Base-by-base conservation (phyloP, 176 grass and related monocot genomes). In the Oryza glumipatula region DNA sequence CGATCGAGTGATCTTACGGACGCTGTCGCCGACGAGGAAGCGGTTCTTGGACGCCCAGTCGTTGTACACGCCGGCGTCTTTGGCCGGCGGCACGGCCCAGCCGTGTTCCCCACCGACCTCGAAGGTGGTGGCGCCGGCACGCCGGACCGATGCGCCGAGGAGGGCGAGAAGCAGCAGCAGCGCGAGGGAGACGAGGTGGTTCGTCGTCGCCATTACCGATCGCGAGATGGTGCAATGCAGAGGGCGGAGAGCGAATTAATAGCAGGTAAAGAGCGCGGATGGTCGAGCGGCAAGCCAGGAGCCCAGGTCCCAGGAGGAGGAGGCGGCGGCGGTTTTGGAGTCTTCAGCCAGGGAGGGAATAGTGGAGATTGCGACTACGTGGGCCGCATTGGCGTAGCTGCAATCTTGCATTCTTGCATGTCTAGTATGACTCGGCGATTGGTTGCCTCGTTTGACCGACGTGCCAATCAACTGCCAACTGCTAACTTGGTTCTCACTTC, bases 31-130 rank as follows among this genome's bases (percentile, higher is more conserved):
- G 24, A 97, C 80, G 78, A 92, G 87, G 89, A 97, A 94, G 13
- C 94, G 90, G 85, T 92, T 97, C 63, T 89, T 84, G 82, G 94
- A 92, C 51, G 94, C 94, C 92, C 94, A 97, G 7, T 90, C 63
- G 69, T 90, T 94, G 89, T 92, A 97, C 32, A 78, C 26, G 65
- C 43, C 33, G 14, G 73, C 19, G 21, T 85, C 51, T 28, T 44
- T 87, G 3, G 49, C 24, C 35, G 88, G 65, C 35, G 94, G 92
- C 35, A 94, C 83, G 67, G n/a, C 73, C 94, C 92, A 97, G 5
- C 92, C 89, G 17, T 77, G 80, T 22, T 97, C 88, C 2, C 83
- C 94, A 11, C 92, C 94, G 73, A 94, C 92, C 26, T 97, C 92
- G 13, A 97, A 90, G 8, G 84, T 73, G 22, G 84, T 64, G 22